Evolutionary conservation across 148 eudicot genomes (phyloP), one percentile per base, ranked within the genome.

Genomic region (Fagopyrum homotropicum): DNA sequence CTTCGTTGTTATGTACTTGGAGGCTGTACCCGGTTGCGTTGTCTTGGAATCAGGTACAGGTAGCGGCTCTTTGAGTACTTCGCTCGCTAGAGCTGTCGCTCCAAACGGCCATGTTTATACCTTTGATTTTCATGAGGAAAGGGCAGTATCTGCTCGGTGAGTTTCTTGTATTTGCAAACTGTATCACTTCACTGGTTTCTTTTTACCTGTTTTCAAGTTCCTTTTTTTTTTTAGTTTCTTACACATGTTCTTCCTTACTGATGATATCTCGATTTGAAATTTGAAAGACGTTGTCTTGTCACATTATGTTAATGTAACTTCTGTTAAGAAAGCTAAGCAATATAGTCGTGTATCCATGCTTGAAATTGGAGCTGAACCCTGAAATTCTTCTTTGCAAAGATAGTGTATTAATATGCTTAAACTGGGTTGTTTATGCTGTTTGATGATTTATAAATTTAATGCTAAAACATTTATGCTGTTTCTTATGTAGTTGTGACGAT

Each of bases 11-110:
- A 86, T 87, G 92, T 89, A 87, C 81, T 76, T 95, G 89, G 98
- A 95, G 81, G 76, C 89, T 69, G 90, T 92, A 55, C 93, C 97
- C 7, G 96, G 98, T 77, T 90, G 92, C 72, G 43, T 90, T 73
- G 96, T 95, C 47, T 79, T 92, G 49, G 97, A 95, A 80, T 90
- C 92, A 1, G 98, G 97, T 9, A 95, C 98, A 0, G 97, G 98
- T 49, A 91, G 98, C 80, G 98, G 98, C 43, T 91, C 98, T 1
- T 85, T 94, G 72, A 81, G 83, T 35, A 90, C 97, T 49, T 90
- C 96, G 4, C 90, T 94, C 78, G 96, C 97, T 1, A 81, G 97
- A 81, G 97, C 93, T 69, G 88, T 94, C 6, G 96, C 93, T 48
- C 93, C 96, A 0, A 77, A 79, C 0, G 98, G 98, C 11, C 97